Percentiles rank a stretch among this genome's conserved stretches.
Conservation (phyloP, 1,284 basidiomycete species). For the Mycena citricolor region DNA sequence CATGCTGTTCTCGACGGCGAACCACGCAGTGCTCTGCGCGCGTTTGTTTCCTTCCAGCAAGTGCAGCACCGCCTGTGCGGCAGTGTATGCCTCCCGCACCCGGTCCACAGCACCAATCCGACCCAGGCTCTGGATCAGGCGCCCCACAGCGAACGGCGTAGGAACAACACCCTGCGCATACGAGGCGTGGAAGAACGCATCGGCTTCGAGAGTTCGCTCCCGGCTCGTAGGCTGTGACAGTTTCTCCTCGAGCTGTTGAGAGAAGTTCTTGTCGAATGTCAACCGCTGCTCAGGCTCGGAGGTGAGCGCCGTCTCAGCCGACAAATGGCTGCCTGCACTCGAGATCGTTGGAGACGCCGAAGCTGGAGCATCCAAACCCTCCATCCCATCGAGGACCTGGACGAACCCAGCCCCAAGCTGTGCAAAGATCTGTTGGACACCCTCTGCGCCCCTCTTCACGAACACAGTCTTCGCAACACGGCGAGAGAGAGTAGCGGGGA, state of each 20-base stretch:
- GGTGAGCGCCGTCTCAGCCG: neutral
- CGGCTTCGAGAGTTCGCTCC: slow-evolving; percentile 26
- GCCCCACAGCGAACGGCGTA: slow-evolving; percentile 53
- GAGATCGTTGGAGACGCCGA: neutral
- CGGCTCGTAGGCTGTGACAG: slow-evolving; percentile 6
- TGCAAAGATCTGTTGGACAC: slow-evolving; percentile 26
- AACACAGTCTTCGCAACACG: slow-evolving; percentile 29
- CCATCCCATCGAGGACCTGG: slow-evolving; percentile 24
- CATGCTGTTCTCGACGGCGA: slow-evolving; percentile 84
- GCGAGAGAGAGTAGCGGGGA: slow-evolving; percentile 27
- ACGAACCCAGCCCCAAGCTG: slow-evolving; percentile 34
- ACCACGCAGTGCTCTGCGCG: slow-evolving; percentile 66
- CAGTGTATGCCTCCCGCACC: slow-evolving; percentile 67
- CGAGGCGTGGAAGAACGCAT: slow-evolving; percentile 30
- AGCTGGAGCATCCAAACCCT: neutral
- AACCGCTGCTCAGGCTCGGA: neutral
- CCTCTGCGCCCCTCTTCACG: slow-evolving; percentile 26
- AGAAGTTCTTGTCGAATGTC: slow-evolving; percentile 1
- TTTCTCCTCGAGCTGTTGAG: slow-evolving; percentile 11
- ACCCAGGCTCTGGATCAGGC: slow-evolving; percentile 69
- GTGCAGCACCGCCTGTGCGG: slow-evolving; percentile 63
- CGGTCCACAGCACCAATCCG: slow-evolving; percentile 61
- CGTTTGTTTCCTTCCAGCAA: slow-evolving; percentile 44
- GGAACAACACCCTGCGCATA: slow-evolving; percentile 46
- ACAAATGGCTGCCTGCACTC: neutral